Conservation (phyloP, 805 yeast species). For the Candida vartiovaarae region DNA sequence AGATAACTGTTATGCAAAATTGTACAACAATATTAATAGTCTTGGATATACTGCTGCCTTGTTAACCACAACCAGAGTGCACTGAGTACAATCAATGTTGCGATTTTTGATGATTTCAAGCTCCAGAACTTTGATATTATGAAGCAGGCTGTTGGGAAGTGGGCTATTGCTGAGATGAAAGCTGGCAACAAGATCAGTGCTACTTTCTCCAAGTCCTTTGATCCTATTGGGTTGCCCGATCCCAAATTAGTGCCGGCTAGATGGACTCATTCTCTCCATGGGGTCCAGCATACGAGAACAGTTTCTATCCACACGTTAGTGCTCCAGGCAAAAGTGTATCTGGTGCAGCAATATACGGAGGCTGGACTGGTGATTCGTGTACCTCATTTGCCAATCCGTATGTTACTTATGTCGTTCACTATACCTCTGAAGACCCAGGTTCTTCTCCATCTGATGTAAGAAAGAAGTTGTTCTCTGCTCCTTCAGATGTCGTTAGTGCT, state of each 20-base stretch:
- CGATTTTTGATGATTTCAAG: not conserved
- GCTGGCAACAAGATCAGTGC: slow-evolving; percentile 7
- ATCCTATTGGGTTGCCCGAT: not conserved
- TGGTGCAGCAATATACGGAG: slow-evolving; percentile 8
- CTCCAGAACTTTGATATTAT: slow-evolving; percentile 3
- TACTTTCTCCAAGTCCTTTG: not conserved
- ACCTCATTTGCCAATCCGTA: slow-evolving; percentile 14
- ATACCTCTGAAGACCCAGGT: slow-evolving; percentile 2
- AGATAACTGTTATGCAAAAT: slow-evolving; percentile 1
- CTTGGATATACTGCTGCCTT: slow-evolving; percentile 1
- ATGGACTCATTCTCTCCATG: slow-evolving; percentile 9
- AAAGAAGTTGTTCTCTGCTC: not conserved
- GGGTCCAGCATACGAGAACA: slow-evolving; percentile 16
- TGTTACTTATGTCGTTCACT: slow-evolving; percentile 13
- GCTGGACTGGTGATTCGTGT: slow-evolving; percentile 8
- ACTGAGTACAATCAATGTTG: not conserved
- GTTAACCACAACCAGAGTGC: not conserved
- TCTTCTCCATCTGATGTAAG: slow-evolving; percentile 4
- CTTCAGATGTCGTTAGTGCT: too few relatives aligned
- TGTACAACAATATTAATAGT: not conserved
- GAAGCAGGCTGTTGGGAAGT: slow-evolving; percentile 6
- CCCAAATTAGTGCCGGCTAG: slow-evolving; percentile 7
- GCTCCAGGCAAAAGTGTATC: slow-evolving; percentile 17
- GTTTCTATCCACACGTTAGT: slow-evolving; percentile 10
- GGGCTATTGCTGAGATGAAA: slow-evolving; percentile 2